Base-by-base conservation (phyloP, 305 asterid species). In the Fraxinus latifolia region DNA sequence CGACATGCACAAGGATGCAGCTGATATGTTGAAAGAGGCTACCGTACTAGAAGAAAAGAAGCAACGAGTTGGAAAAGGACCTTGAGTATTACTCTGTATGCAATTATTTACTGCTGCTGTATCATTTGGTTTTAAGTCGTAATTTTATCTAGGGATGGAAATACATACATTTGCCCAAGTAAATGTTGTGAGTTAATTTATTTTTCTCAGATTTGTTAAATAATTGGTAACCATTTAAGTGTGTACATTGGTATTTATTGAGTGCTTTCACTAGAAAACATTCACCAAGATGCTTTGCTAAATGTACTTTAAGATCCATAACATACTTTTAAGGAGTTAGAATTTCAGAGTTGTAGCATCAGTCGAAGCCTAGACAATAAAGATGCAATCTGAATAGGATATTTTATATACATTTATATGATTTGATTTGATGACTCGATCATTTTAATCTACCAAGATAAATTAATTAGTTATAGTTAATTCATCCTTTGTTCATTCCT, bases 21-120 rank as follows among this genome's bases (percentile, higher is more conserved):
- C 87, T 21, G 91, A 88, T 78, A 88, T 88, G 91, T 82, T 88
- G 86, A 87, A 88, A 19, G 91, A 88, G 76, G 91, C 90, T 67
- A 77, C 88, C 27, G 39, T 37, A 62, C 82, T 85, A 8, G 91
- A 88, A 82, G 90, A 88, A 82, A 88, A 85, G 76, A 85, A 79
- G 39, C 91, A 87, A 32, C 68, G 80, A 29, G 85, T 83, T 9
- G 91, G 80, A 8, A 80, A 76, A 76, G 75, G 86, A 83, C 77
- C 83, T 3, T 86, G 82, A 78, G 0, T 4, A 21, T 11, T n/a
- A 58, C 27, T 75, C 27, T 1, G 0, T n/a, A 79, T 77, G 67
- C 67, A 6, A 53, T 37, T 55, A 75, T 81, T 76, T 80, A 84
- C 79, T 34, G 42, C 29, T 72, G 19, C 7, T 82, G 89, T 86